Evolutionary conservation across 352 stramenopile genomes (phyloP), one percentile per base, ranked within the genome.

Genomic region (Pythium phragmitis): DNA sequence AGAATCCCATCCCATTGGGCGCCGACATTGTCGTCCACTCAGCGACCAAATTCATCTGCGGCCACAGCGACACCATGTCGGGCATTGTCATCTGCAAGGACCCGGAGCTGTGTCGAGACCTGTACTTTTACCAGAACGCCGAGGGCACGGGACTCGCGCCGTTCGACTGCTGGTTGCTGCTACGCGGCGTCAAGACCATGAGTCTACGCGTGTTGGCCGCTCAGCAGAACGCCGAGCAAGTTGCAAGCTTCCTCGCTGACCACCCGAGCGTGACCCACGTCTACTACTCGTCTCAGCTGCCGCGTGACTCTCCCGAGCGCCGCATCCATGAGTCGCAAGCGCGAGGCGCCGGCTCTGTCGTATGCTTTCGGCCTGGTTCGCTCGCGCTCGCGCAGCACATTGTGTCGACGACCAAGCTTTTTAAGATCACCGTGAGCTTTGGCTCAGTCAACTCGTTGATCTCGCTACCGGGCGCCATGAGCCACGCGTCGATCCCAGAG

Each of bases 41-140:
- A 51, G 94, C 87, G 23, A 99, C 97, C 52, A 99, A 99, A 77
- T 99, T 98, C 68, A 83, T 99, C 56, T 96, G 84, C 61, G 97
- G 97, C 52, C 98, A 99, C 80, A 97, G 88, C 43, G 97, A 99
- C 80, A 97, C 96, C 34, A 91, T 99, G 73, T 88, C 96, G 8
- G 98, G 97, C 13, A 85, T 98, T 37, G 79, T 99, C 34, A 96
- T 91, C 49, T 73, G 74, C 62, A 96, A 89, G 72, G 82, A 92
- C 68, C 79, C 80, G 3, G 83, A 92, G 65, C 71, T 92, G 36
- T 91, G 82, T 45, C 73, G 75, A 43, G 83, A 94, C 55, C 60
- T 97, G n/a, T 94, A 94, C 69, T 96, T 96, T 65, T 94, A 89
- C 70, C 88, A 96, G 65, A 96, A 97, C 72, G 88, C 88, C 33